Evolutionary conservation across 176 grass and related monocot genomes (phyloP).

Genomic region (Oropetium thomaeum): DNA sequence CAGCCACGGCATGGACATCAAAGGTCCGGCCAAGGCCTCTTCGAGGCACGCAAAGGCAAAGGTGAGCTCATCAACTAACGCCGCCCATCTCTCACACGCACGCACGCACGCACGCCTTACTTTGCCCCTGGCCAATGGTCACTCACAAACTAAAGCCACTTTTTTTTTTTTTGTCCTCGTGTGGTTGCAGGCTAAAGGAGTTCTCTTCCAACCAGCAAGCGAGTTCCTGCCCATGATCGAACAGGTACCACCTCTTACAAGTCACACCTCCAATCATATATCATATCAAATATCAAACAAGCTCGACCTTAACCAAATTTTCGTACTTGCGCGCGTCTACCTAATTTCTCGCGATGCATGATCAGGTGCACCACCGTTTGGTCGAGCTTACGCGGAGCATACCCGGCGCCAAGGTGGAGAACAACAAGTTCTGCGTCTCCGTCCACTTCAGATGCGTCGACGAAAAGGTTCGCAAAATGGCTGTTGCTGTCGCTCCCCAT

Average conservation of each 20-base stretch:
- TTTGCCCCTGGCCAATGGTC: not conserved
- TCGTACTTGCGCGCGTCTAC: too few species aligned
- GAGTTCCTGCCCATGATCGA: conserved; percentile 87
- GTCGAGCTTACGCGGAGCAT: conserved; percentile 42
- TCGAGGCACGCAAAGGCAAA: conserved; percentile 52
- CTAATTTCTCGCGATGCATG: too few species aligned
- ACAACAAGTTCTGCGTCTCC: conserved; percentile 83
- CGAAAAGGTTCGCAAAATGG: conserved; percentile 54
- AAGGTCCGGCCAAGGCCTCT: conserved; percentile 49
- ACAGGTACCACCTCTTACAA: conserved; percentile 35
- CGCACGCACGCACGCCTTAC: not conserved
- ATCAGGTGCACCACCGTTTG: conserved; percentile 40
- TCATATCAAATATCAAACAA: too few species aligned
- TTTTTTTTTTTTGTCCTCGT: not conserved
- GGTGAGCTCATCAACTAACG: conserved; percentile 28
- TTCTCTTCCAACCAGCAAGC: conserved; percentile 77
- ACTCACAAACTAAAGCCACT: conserved; percentile 7
- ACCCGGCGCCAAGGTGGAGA: conserved; percentile 67
- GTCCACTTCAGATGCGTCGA: conserved; percentile 85
- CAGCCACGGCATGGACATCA: conserved; percentile 97
- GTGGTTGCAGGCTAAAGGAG: conserved; percentile 44
- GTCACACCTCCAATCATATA: not conserved
- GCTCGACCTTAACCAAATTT: too few species aligned
- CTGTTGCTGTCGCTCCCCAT: conserved; percentile 22
- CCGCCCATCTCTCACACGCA: not conserved